These are phyloP conservation scores for Posidonia australis DNA, from an alignment of 106 monocot genomes.

Conservation along the genomic window DNA sequence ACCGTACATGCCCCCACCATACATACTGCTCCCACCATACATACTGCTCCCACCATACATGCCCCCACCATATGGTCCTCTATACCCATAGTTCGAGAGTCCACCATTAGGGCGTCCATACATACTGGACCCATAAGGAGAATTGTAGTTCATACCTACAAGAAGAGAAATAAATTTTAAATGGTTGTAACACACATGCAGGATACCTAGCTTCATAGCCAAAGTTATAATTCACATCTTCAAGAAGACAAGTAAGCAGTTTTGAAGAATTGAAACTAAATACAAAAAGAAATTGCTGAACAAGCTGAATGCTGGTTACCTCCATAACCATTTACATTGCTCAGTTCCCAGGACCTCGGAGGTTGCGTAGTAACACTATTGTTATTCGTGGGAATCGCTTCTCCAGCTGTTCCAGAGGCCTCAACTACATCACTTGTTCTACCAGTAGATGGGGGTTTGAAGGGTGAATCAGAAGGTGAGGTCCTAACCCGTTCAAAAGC, in stretches of 20 bases:
- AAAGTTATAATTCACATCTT: background rate
- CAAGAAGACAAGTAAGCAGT: no score
- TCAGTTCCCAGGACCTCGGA: slow-evolving; percentile 87
- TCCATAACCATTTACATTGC: slow-evolving; percentile 65
- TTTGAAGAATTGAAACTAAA: background rate
- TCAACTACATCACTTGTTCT: slow-evolving; percentile 82
- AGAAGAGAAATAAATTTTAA: no score
- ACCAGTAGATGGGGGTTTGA: slow-evolving; percentile 79
- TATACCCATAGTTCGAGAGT: background rate
- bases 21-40: slow-evolving; percentile 40
- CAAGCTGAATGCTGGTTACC: slow-evolving; percentile 20
- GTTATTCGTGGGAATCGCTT: slow-evolving; percentile 27
- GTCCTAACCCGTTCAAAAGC: slow-evolving; percentile 69
- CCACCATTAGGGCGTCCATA: background rate
- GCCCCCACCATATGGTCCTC: slow-evolving; percentile 39
- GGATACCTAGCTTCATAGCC: slow-evolving; percentile 5
- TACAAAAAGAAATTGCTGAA: background rate
- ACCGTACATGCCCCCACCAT: slow-evolving; percentile 44
- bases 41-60: slow-evolving; percentile 44
- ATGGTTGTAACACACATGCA: no score
- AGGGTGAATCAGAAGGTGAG: slow-evolving; percentile 61
- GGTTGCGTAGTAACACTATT: slow-evolving; percentile 45
- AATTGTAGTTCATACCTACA: slow-evolving; percentile 15
- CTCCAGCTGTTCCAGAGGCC: slow-evolving; percentile 87
- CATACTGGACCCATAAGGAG: slow-evolving; percentile 39